Base-by-base conservation (phyloP, 805 yeast species). In the Ogataea polymorpha region DNA sequence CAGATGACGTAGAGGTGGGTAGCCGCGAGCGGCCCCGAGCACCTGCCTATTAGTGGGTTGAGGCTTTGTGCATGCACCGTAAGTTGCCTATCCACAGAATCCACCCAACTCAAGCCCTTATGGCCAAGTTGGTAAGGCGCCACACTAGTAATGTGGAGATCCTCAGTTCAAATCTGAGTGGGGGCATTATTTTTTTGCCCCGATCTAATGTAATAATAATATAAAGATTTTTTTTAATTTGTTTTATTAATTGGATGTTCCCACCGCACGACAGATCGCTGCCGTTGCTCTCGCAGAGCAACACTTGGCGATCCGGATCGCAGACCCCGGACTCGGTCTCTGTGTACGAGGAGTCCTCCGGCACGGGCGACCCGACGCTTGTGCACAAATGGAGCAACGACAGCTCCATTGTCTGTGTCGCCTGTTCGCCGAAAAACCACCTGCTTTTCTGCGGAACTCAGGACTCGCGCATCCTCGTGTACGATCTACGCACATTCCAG, bases 401-500 rank as follows among this genome's bases (percentile, higher is more conserved):
- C 2, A 80, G 77, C 51, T 82, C 95, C 1, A 81, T 90, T 13
- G 72, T 93, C 6, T 82, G 95, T 35, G 76, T 80, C 3, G 74
- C 77, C 6, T 72, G 84, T 7, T 79, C 84, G 16, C 84, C 86
- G 0, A 60, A 62, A 20, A 68, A 71, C 43, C 72, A 72, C 24
- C 61, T 83, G 6, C 49, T 91, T 4, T 85, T 86, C 58, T 93
- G 96, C 41, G 99, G 99, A 8, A 88, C 96, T 1, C 96, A 90
- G 50, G 86, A 86, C 54, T 86, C 93, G 9, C 77, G 76, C 49
- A 82, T 91, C 29, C 62, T 86, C 28, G 82, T 86, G 1, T 80
- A 74, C 55, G 91, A 87, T 53, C 65, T 85, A 39, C 62, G 61
- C 5, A 80, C 85, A 1, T 91, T 77, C 59, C 80, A 80, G 49